Base-by-base conservation (phyloP, 345 rosid species). In the Iberis pinnata region DNA sequence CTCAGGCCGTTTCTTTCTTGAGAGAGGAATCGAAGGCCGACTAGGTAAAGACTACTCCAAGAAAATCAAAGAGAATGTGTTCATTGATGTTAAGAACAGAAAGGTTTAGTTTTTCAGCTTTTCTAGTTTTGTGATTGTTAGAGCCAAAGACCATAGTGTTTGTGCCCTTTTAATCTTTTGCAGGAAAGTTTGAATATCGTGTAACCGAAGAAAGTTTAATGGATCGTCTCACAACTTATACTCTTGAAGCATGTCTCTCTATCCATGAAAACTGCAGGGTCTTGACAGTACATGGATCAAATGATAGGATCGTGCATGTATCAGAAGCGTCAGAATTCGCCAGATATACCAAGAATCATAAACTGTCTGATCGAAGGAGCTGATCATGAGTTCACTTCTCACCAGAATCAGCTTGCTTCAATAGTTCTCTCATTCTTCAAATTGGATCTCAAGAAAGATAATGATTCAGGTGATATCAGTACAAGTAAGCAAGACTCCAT, bases 321-420 rank as follows among this genome's bases (percentile, higher is more conserved):
- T 64, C 73, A 63, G 98, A 83, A 52, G 92, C 95, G 27, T 49
- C 49, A 11, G 80, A 84, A 60, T 90, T 90, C 41, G 84, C 75
- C 26, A 81, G 63, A 67, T 24, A 73, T 56, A 79, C 84, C 58
- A 70, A 35, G 18, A 84, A 84, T 61, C 95, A 88, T 61, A 68
- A 65, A 67, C 51, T 68, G 67, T 54, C 63, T 83, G 26, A 58
- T 88, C 35, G 76, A 81, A 62, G 96, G 78, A 71, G 96, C 95
- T 44, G 89, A 90, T 77, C 98, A 87, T 57, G 95, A 84, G 37
- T 90, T 72, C 67, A 78, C 93, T 20, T 59, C 65, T 32, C 93
- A 84, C 71, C 95, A 84, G 61, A 60, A 67, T 22, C 76, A 90
- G 49, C 68, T 90, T 22, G 66, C 78, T 35, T 70, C 80, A 3